Conservation (phyloP, 352 stramenopile species). For the Blastocystis sp. region DNA sequence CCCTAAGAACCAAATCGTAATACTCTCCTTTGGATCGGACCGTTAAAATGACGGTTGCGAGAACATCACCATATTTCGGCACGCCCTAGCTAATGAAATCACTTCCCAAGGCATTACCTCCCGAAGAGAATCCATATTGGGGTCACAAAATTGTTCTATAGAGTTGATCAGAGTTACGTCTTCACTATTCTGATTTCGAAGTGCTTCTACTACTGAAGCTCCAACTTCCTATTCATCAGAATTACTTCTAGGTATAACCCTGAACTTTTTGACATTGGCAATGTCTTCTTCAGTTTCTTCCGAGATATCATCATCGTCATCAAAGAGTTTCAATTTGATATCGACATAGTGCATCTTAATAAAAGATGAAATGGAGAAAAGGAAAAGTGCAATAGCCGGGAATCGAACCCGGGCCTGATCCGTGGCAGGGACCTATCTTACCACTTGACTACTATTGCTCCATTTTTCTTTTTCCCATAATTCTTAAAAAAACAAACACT, state of each 20-base stretch:
- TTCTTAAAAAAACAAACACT: not conserved
- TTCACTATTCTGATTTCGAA: not conserved
- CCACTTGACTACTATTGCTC: conserved; percentile 63
- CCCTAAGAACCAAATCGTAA: not conserved
- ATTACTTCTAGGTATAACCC: not conserved
- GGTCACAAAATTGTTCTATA: not conserved
- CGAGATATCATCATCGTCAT: not conserved
- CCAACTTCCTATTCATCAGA: not conserved
- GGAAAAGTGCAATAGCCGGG: conserved; percentile 58
- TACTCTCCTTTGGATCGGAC: not conserved
- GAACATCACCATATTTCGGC: not conserved
- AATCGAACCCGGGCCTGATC: conserved; percentile 62
- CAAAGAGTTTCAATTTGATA: not conserved
- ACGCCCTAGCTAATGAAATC: not conserved
- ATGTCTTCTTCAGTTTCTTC: not conserved
- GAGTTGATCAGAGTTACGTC: not conserved
- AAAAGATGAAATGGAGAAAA: not conserved
- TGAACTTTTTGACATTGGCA: not conserved
- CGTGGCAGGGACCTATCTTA: conserved; percentile 63
- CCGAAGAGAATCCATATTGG: not conserved
- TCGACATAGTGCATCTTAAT: not conserved
- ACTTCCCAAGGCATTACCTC: not conserved
- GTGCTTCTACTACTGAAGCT: not conserved
- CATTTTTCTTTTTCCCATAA: not conserved
- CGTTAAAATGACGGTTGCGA: not conserved